Conservation (phyloP, 352 stramenopile genomes). For the Phytopythium litorale region DNA sequence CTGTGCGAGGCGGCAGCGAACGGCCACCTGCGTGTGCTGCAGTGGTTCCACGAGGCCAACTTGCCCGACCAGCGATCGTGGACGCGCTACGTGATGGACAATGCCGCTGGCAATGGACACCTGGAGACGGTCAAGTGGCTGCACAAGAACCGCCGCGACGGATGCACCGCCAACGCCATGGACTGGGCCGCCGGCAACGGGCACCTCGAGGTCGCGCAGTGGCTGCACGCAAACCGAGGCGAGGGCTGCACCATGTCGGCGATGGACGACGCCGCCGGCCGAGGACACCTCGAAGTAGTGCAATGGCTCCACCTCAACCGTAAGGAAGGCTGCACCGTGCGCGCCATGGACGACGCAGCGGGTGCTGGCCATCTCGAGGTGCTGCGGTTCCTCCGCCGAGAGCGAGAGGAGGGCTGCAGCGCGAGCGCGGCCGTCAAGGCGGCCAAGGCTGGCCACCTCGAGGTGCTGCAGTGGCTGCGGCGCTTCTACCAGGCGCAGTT, state of each 20-base stretch:
- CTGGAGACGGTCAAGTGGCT: conserved; percentile 12
- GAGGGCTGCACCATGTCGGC: conserved; percentile 16
- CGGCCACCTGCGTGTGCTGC: conserved; percentile 20
- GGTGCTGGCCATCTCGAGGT: conserved; percentile 8
- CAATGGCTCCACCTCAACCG: conserved; percentile 10
- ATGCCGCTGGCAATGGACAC: conserved; percentile 14
- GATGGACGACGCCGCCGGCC: conserved; percentile 13
- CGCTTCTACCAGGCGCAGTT: conserved; percentile 1
- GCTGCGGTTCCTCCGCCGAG: conserved; percentile 7
- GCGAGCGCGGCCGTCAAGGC: conserved; percentile 6
- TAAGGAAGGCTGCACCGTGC: conserved; percentile 14
- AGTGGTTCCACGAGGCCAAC: conserved; percentile 21
- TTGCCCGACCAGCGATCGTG: conserved; percentile 1
- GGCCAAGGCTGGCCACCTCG: conserved; percentile 7
- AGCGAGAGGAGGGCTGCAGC: conserved; percentile 10
- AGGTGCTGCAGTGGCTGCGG: conserved; percentile 14
- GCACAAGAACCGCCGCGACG: conserved; percentile 8
- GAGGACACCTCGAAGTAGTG: conserved; percentile 1
- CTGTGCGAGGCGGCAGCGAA: conserved; percentile 25
- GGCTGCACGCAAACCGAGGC: conserved; percentile 9
- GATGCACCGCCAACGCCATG: conserved; percentile 11
- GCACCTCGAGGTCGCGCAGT: conserved; percentile 8
- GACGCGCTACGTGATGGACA: conserved; percentile 13
- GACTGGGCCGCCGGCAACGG: conserved; percentile 8
- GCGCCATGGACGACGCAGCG: conserved; percentile 22